These are phyloP conservation scores for Fusarium goolgardi DNA, from an alignment of 2,329 filamentous ascomycete genomes.

Conservation along the genomic window DNA sequence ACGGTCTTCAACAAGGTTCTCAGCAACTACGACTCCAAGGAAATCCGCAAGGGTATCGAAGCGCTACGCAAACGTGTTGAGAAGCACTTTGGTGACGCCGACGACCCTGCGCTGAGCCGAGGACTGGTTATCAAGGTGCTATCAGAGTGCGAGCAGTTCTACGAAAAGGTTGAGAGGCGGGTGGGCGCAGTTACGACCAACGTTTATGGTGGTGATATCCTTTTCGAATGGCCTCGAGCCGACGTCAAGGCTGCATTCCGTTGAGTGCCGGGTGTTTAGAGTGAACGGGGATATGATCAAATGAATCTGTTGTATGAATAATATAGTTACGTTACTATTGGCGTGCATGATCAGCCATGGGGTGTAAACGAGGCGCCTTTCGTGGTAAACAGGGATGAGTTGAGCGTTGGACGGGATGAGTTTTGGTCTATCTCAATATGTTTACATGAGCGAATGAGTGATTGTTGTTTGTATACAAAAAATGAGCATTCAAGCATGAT, in stretches of 20 bases:
- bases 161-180: slow-evolving; percentile 69
- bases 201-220: slow-evolving; percentile 72
- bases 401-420: slow-evolving; percentile 15
- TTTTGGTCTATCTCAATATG: slow-evolving; percentile 31
- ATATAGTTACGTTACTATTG: slow-evolving; percentile 27
- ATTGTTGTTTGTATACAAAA: slow-evolving; percentile 2
- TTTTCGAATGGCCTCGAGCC: slow-evolving; percentile 73
- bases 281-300: slow-evolving; percentile 32
- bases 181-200: slow-evolving; percentile 70
- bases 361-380: slow-evolving; percentile 32
- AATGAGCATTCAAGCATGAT: neutral
- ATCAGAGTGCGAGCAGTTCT: slow-evolving; percentile 71
- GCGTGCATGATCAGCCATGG: slow-evolving; percentile 25
- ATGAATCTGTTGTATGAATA: slow-evolving; percentile 38
- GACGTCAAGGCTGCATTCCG: slow-evolving; percentile 71
- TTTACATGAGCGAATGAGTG: neutral
- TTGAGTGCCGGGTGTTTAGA: slow-evolving; percentile 29
- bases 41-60: slow-evolving; percentile 91
- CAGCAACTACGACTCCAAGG: slow-evolving; percentile 81
- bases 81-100: slow-evolving; percentile 95
- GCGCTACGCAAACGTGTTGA: slow-evolving; percentile 90
- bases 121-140: slow-evolving; percentile 69
- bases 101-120: slow-evolving; percentile 74
- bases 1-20: slow-evolving; percentile 87
- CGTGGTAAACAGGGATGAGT: slow-evolving; percentile 20